A percentile compares a stretch with the other conserved stretches of the same genome.
Evolutionary conservation across 805 yeast species (phyloP).

Genomic region (Nadsonia fulvescens): DNA sequence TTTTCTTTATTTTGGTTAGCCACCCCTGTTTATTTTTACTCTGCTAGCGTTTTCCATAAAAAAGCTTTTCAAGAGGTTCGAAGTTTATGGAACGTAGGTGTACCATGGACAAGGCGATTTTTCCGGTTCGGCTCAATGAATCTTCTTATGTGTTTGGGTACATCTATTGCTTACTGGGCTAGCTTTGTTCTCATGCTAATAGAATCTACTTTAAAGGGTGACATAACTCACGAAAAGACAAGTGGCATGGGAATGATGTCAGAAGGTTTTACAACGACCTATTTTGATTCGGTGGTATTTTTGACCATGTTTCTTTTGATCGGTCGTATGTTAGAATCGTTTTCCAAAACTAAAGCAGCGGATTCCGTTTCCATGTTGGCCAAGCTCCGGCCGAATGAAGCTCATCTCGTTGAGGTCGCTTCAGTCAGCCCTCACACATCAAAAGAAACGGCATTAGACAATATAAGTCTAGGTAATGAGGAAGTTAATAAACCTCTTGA

Average conservation of each 20-base stretch:
- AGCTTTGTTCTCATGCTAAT: conserved; percentile 40
- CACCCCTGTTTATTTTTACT: conserved; percentile 58
- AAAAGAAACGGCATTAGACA: too few relatives aligned
- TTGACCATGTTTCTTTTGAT: conserved; percentile 52
- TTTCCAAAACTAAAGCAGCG: conserved; percentile 50
- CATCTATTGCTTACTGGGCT: conserved; percentile 52
- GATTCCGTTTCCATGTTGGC: conserved; percentile 40
- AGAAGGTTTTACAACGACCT: conserved; percentile 39
- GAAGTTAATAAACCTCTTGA: conserved; percentile 3
- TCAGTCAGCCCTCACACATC: too few relatives aligned
- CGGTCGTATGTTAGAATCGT: conserved; percentile 51
- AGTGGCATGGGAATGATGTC: too few relatives aligned
- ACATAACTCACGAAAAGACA: too few relatives aligned
- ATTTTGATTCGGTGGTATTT: conserved; percentile 66
- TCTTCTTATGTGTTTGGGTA: conserved; percentile 53
- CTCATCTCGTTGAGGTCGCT: conserved; percentile 30
- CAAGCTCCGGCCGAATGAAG: conserved; percentile 30
- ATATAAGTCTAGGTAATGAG: not conserved
- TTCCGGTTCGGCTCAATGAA: conserved; percentile 68
- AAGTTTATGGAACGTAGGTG: conserved; percentile 38
- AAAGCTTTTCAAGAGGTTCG: conserved; percentile 45
- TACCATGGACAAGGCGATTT: conserved; percentile 35
- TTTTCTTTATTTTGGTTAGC: conserved; percentile 50
- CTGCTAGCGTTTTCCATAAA: conserved; percentile 53
- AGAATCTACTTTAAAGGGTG: conserved; percentile 14